Evolutionary conservation across 139 green algal genomes (phyloP), one percentile per base, ranked within the genome.

Genomic region (Yamagishiella unicocca): DNA sequence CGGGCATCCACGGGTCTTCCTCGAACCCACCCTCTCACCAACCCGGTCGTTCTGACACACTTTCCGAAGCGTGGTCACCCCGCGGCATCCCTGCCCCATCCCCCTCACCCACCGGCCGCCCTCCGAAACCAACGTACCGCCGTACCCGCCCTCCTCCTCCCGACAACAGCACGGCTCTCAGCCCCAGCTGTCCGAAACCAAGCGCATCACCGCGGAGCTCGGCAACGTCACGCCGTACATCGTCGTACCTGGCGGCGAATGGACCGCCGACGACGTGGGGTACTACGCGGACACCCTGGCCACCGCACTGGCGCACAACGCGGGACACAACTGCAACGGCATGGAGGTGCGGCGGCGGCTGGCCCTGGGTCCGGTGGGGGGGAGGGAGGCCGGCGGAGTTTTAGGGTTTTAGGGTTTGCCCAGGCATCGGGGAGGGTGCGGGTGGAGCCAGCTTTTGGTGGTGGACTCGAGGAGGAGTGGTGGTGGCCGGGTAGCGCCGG

Each of bases 211-310:
- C 6, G 95, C 93, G 40, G 96, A 98, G 93, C 94, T 98, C 7
- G 95, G 96, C 38, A 97, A 95, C 81, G 91, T 98, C 4, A 98
- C 96, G 0, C 96, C 96, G 4, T 97, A 94, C 91, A 95, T 98
- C 77, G 91, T 98, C 53, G 89, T 96, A 14, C 96, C 96, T 0
- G 4, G 68, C 54, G 71, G 91, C 19, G 14, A 88, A 9, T 91
- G 94, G 95, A 93, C 35, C 42, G 38, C 93, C 21, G 61, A 79
- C 0, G 96, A 98, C 82, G 71, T 98, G 9, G 83, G 94, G 38
- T 96, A 96, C 88, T 90, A 96, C 45, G 96, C 96, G 1, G 73
- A 89, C 45, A 91, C 64, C 27, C 88, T 97, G 76, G 94, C 91
- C 0, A 85, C 92, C 5, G 95, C 89, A 27, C 83, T 74, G 37